Evolutionary conservation across 164 flowering plant genomes (phyloP), one percentile per base, ranked within the genome.

Genomic region (Houttuynia cordata): DNA sequence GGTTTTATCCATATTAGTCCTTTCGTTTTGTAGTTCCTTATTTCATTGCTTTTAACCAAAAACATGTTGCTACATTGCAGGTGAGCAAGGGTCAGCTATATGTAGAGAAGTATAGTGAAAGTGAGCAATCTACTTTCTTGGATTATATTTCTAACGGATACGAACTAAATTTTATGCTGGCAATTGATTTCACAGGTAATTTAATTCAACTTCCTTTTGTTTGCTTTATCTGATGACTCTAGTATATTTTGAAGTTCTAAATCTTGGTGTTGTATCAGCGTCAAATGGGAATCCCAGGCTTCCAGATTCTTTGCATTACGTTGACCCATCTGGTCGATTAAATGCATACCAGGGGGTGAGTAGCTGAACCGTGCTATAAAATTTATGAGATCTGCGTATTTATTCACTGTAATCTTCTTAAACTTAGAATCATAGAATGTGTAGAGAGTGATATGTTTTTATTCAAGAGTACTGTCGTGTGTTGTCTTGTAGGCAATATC

Each of bases 161-260:
- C 77, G 94, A 90, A 72, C 87, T 93, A 14, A 87, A 82, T 67
- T 93, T 90, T 60, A 85, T 90, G 96, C 97, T 90, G 66, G 99
- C 97, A 50, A 81, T 90, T 70, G 97, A 93, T 75, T 93, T 93
- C 67, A 93, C 99, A 15, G 96, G 99, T 93, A 72, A 20, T 15
- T 37, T 0, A 1, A 37, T 8, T 18, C 20, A 20, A 14, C 24
- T 30, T 30, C 37, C 37, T 30, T 30, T 30, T 18, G 56, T 23
- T 53, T 19, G 20, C 22, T 17, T 45, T 17, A 17, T n/a, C n/a
- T 45, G 49, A 45, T 45, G 49, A 45, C 9, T 7, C 2, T 12
- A 45, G 17, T 3, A 12, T 17, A 10, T 45, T 17, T 45, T 53
- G 19, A 10, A 20, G 24, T 20, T 53, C 18, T 20, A 18, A 53